Evolutionary conservation across 2,329 filamentous ascomycete species (phyloP), one percentile per base, ranked within the genome.

Genomic region (Fusarium luffae): DNA sequence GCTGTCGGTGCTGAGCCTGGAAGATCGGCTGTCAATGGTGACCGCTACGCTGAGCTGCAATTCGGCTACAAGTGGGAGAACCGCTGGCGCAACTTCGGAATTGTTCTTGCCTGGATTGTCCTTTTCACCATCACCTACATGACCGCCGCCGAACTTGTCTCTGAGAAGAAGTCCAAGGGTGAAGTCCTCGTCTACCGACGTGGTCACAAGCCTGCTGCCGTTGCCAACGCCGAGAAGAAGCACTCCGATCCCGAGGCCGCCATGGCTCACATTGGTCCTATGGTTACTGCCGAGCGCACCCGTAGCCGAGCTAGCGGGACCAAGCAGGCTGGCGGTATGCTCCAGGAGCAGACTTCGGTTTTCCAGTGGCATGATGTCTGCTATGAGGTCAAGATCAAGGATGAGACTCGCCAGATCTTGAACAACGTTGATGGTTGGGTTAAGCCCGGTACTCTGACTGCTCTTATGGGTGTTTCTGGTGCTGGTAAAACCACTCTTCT

Each of bases 401-500:
- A 85, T 16, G 89, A 95, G 74, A 82, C 85, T 3, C 88, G 93
- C 18, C 89, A 91, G 44, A 92, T 98, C 74, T 83, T 98, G 63
- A 90, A 97, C 74, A 85, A 96, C 67, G 92, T 97, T 14, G 92
- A 97, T 76, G 94, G 94, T 37, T 98, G 93, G 92, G 93, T 98
- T 63, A 96, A 97, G 80, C 94, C 94, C 5, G 94, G 94, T 63
- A 97, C 93, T 18, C 79, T 97, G 56, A 97, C 94, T 14, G 94
- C 93, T 41, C 85, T 97, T 5, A 97, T 97, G 94, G 92, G 93
- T 82, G 93, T 94, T 10, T 94, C 92, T 32, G 94, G 94, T 71
- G 94, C 94, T n/a, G 94, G 94, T 62, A 98, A 98, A 80, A 98
- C 94, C 0, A 97, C 94, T 2, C 86, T 98, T 28, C 83, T 98